Evolutionary conservation across 2,329 filamentous ascomycete genomes (phyloP).

Genomic region (Sporothrix variecibatus): DNA sequence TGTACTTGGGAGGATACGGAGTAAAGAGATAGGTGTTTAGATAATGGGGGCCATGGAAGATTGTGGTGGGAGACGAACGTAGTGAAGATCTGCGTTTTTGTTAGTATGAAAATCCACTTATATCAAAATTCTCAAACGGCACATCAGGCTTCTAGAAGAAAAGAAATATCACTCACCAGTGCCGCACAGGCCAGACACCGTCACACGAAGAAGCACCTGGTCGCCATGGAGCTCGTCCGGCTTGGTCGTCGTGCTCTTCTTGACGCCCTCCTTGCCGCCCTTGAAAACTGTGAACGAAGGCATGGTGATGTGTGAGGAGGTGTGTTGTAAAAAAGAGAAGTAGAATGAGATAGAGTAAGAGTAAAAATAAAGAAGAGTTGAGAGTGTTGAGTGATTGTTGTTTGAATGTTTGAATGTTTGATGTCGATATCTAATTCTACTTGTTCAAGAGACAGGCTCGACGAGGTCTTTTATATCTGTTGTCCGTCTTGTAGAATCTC

Average conservation of each 20-base stretch:
- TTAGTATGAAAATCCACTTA: background rate
- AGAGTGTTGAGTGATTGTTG: too few species aligned
- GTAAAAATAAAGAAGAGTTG: background rate
- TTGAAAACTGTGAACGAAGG: conserved; percentile 13
- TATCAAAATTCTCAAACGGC: background rate
- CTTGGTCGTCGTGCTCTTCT: conserved; percentile 19
- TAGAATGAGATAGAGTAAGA: background rate
- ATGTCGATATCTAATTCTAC: background rate
- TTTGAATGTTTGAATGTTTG: background rate
- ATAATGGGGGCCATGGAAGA: too few species aligned
- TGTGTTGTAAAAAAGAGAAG: background rate
- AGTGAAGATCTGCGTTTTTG: conserved; percentile 4
- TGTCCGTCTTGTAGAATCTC: background rate
- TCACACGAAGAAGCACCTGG: conserved; percentile 4
- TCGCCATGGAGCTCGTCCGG: conserved; percentile 10
- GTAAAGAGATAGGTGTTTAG: background rate
- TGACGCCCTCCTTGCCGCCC: conserved; percentile 11
- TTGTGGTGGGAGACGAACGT: background rate
- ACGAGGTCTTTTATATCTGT: conserved; percentile 12
- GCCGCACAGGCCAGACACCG: conserved; percentile 13
- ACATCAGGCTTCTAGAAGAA: background rate
- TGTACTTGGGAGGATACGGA: background rate
- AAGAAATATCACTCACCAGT: conserved; percentile 6
- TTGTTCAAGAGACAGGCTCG: background rate
- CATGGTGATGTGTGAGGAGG: background rate